Evolutionary conservation across 805 yeast species (phyloP).

Genomic region (Pichia occidentalis): DNA sequence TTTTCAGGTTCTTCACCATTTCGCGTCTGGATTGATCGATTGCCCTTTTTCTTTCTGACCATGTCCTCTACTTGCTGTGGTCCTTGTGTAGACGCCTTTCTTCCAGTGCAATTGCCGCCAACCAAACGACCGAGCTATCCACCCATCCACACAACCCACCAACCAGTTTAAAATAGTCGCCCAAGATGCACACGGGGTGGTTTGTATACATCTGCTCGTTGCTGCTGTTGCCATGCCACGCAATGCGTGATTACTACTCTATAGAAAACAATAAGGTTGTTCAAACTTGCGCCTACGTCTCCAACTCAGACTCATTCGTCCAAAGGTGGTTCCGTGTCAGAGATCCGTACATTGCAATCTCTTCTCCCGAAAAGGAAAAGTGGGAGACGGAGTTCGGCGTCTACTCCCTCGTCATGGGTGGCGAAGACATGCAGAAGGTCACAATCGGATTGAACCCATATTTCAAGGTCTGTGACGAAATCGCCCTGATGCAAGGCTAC

Average conservation of each 20-base stretch:
- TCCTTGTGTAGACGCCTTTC: too few species aligned
- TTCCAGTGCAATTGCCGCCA: too few species aligned
- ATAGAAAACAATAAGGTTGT: conserved; percentile 19
- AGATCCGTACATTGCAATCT: conserved; percentile 14
- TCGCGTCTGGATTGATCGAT: too few species aligned
- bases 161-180: too few species aligned
- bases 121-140: too few species aligned
- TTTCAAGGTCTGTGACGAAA: conserved; percentile 29
- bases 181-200: too few species aligned
- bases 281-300: conserved; percentile 29
- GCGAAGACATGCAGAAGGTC: conserved; percentile 21
- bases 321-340: conserved; percentile 1
- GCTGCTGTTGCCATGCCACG: conserved; percentile 3
- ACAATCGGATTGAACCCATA: conserved; percentile 21
- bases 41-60: too few species aligned
- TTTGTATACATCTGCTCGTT: too few species aligned
- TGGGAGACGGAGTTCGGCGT: conserved; percentile 12
- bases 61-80: too few species aligned
- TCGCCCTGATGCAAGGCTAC: conserved; percentile 17
- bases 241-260: conserved; percentile 22
- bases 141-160: too few species aligned
- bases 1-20: too few species aligned
- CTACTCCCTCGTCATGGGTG: conserved; percentile 22
- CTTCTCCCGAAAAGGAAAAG: conserved; percentile 11
- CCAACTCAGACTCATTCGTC: conserved; percentile 17